Conservation (phyloP, 2,329 filamentous ascomycete species). For the Diaporthe sp. region DNA sequence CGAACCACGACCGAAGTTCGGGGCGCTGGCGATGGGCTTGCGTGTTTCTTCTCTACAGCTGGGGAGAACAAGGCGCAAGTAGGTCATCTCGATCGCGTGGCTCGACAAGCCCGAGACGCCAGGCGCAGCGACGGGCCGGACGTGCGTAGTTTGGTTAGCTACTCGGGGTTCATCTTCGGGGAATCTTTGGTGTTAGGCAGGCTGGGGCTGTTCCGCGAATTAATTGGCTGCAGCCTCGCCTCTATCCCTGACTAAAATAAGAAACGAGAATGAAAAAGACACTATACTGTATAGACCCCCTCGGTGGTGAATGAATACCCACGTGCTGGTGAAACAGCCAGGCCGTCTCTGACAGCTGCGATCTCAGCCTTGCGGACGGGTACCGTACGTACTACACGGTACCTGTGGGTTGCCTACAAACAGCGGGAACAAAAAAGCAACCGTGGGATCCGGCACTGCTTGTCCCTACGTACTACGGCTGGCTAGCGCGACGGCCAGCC, state of each 20-base stretch:
- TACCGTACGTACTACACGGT: neutral
- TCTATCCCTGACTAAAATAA: neutral
- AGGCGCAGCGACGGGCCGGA: neutral
- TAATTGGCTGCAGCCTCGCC: neutral
- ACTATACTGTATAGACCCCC: no score
- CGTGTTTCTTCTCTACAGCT: neutral
- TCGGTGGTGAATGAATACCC: neutral
- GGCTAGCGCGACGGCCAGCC: constrained; percentile 16
- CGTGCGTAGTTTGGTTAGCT: neutral
- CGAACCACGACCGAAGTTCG: neutral
- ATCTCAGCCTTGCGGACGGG: constrained; percentile 24
- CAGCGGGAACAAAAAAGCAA: neutral
- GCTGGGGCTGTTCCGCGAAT: neutral
- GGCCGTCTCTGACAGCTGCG: constrained; percentile 25
- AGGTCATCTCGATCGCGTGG: neutral
- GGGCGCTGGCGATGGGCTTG: neutral
- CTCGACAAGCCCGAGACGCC: neutral
- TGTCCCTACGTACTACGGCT: neutral
- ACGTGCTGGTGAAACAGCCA: constrained; percentile 13
- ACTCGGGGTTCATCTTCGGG: neutral
- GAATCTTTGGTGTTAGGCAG: neutral
- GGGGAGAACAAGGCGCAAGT: neutral
- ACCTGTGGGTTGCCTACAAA: neutral
- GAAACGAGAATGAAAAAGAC: neutral
- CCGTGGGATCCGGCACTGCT: constrained; percentile 19